Evolutionary conservation across 1,284 basidiomycete species (phyloP).

Genomic region (Coriolopsis trogii): DNA sequence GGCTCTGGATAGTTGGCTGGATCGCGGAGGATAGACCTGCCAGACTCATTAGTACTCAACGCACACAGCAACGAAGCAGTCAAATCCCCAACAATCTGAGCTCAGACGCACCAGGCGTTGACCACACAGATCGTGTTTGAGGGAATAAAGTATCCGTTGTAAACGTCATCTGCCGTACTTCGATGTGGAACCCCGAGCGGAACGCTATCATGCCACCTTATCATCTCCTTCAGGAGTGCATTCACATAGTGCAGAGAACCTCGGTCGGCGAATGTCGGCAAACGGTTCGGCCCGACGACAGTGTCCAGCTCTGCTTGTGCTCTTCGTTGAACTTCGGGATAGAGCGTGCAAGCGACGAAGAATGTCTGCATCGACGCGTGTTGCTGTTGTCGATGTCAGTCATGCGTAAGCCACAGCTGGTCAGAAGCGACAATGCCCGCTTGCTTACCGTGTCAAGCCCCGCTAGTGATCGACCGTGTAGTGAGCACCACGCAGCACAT

Average conservation of each 20-base stretch:
- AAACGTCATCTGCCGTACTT: slow-evolving; percentile 5
- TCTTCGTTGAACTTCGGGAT: slow-evolving; percentile 37
- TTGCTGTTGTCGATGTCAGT: background rate
- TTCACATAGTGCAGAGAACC: slow-evolving; percentile 35
- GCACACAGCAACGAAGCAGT: too few species aligned
- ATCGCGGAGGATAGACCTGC: slow-evolving; percentile 11
- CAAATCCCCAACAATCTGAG: too few species aligned
- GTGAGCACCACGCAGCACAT: too few species aligned
- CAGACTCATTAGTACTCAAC: too few species aligned
- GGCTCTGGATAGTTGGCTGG: slow-evolving; percentile 7
- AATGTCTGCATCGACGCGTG: background rate
- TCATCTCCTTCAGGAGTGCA: slow-evolving; percentile 36
- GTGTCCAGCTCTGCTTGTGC: slow-evolving; percentile 34
- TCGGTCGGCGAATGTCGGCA: slow-evolving; percentile 46
- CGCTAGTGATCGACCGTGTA: background rate
- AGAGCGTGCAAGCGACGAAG: slow-evolving; percentile 37
- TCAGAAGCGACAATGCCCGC: background rate
- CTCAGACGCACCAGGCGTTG: slow-evolving; percentile 15
- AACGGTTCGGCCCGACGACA: slow-evolving; percentile 41
- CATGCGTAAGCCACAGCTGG: background rate
- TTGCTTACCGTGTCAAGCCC: background rate
- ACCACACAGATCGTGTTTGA: background rate
- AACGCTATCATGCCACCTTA: slow-evolving; percentile 34
- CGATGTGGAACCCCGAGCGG: slow-evolving; percentile 9
- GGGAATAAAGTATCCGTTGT: slow-evolving; percentile 16